Percentiles rank a stretch among this genome's conserved stretches.
Conservation (phyloP, 768 basidiomycete species). For the Suillus fuscotomentosus region DNA sequence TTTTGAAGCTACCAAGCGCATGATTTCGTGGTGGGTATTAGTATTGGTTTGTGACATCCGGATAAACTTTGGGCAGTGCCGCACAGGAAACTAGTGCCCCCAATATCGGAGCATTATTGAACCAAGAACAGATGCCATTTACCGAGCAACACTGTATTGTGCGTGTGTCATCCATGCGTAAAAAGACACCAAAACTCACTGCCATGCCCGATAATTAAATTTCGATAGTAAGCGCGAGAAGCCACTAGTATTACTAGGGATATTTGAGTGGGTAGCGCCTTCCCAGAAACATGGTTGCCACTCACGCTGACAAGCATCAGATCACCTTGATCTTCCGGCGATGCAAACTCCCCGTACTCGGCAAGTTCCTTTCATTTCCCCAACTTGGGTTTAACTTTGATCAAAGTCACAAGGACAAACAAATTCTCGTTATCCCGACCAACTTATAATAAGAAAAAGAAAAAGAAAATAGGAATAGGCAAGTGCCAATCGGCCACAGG, state of each 20-base stretch:
- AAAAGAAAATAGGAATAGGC: background rate
- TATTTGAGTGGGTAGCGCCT: too few species aligned
- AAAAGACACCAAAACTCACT: background rate
- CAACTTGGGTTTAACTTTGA: constrained; percentile 4
- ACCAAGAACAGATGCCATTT: background rate
- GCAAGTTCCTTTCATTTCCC: constrained; percentile 22
- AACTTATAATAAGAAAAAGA: background rate
- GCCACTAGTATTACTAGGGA: background rate
- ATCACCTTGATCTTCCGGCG: constrained; percentile 32
- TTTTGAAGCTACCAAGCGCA: background rate
- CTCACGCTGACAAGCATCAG: constrained; percentile 8
- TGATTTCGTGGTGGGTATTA: background rate
- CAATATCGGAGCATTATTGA: background rate
- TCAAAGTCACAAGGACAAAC: background rate
- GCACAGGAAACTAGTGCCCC: background rate
- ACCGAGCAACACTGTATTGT: background rate
- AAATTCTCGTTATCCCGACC: background rate
- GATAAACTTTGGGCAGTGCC: constrained; percentile 15
- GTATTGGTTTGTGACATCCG: constrained; percentile 12
- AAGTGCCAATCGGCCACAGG: background rate
- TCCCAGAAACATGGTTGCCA: background rate
- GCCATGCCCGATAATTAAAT: background rate
- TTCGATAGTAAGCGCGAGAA: background rate
- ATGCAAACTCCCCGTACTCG: constrained; percentile 31
- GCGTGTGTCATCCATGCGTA: background rate